Base-by-base conservation (phyloP, 2,329 filamentous ascomycete species). In the Neocatenulostroma microsporum region DNA sequence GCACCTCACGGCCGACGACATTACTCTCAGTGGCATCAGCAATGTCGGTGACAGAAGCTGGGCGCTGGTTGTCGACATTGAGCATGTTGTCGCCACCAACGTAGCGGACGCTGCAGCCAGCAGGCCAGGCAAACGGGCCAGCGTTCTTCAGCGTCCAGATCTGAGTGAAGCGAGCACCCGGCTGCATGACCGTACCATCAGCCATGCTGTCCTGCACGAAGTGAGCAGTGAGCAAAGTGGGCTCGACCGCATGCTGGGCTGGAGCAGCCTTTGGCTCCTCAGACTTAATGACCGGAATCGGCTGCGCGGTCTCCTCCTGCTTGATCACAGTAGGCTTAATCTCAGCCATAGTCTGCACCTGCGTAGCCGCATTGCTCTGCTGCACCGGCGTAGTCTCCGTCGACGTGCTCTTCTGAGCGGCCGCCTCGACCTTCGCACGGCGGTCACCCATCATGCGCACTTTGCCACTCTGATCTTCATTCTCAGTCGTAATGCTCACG, bases 1-100 rank as follows among this genome's bases (percentile, higher is more conserved):
- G 71, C 25, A 96, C 71, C 14, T 79, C 64, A 19, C 72, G 69
- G 43, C 77, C 74, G 58, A 85, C 78, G 38, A 83, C 73, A 35
- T 86, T 91, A 57, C 84, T 94, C 68, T 91, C 82, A 37, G 80
- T 84, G 36, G 88, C 86, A 21, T 78, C 78, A 24, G 79, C 74
- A 40, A 95, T 78, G 50, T 88, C 80, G 24, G 74, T 72, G 39
- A 86, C 77, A 49, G 82, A 84, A n/a, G 82, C 79, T 17, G 87
- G 84, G 53, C 83, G 83, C 44, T 73, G 74, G 34, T 82, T 78
- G 60, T 94, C 84, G 37, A 94, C 74, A 49, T 88, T 83, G 51
- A 93, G 85, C 91, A 98, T 96, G 64, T 89, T 87, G 61, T 96
- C 89, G 34, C 91, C 91, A 40, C 89, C 87, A 41, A 93, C 82